Evolutionary conservation across 495 filamentous ascomycete genomes (phyloP), one percentile per base, ranked within the genome.

Genomic region (Thozetella sp.): DNA sequence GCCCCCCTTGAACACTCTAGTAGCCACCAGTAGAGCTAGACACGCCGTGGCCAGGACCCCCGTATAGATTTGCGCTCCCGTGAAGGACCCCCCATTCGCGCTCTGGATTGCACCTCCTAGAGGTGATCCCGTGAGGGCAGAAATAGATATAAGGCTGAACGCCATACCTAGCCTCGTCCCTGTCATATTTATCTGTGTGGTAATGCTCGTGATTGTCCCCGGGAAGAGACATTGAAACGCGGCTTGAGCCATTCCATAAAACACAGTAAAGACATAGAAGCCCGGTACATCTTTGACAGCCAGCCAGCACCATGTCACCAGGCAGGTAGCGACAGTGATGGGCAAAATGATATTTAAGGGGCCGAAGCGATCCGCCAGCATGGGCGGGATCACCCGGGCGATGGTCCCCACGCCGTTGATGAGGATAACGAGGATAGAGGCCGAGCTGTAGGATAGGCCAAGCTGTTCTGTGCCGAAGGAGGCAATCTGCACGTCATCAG

Each of bases 151-250:
- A 55, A 91, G 81, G 22, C 76, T 83, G 43, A 92, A 85, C 13
- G 85, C 82, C 87, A 92, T 90, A 0, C 89, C 90, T 72, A 90
- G 82, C 17, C 88, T 76, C 45, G 84, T 83, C 0, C 90, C 87
- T 25, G 79, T 75, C 60, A 85, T 90, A 51, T 81, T 82, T 53
- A 86, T 62, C 56, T 90, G 82, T 1, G 80, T 83, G 2, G 85
- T 88, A 26, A 91, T 76, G 23, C 79, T 82, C 13, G 81, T 78
- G 30, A 90, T 64, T 1, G 82, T 82, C 0, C 83, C 83, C 0
- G 87, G 84, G 53, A 88, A 89, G 2, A 91, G 71, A 1, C 82
- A 82, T 63, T 90, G 88, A 50, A 92, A 84, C 10, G 82, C 85
- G 0, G 85, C 85, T 0, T 78, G 78, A 24, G 75, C 76, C 12